Evolutionary conservation across 2,329 filamentous ascomycete species (phyloP), one percentile per base, ranked within the genome.

Genomic region (Aspergillus pseudonomiae): DNA sequence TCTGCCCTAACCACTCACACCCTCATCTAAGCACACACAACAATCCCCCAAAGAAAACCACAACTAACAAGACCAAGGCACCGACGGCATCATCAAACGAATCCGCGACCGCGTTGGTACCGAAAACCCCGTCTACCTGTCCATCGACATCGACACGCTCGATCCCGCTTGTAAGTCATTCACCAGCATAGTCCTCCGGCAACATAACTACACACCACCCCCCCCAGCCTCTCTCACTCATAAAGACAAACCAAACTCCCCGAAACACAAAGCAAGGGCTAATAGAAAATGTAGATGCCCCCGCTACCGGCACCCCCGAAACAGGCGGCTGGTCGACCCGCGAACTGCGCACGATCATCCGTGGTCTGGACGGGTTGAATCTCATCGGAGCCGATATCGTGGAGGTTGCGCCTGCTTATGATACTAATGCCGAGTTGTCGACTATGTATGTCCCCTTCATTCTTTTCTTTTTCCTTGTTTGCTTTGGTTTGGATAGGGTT

Each of bases 341-440:
- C 6, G 67, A 71, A 32, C 39, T 71, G 28, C 67, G 68, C 24
- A 53, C 60, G 3, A 65, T 66, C n/a, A 64, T 70, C 6, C 62
- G 66, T 4, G 70, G 70, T 2, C 41, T 71, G 28, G 65, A 65
- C 12, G 64, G 60, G 19, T 14, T 71, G 12, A 70, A 70, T 30
- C 50, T 71, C 4, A 67, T 71, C 16, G 70, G 70, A 0, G 68
- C 68, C 1, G 68, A 69, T 56, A 63, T 71, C 9, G 68, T 72
- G 0, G 82, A 82, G 66, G 83, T 84, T 69, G 85, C 89, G 9
- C 89, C 70, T 4, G 63, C 67, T n/a, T 70, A 70, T 46, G 69
- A 71, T 46, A 59, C 59, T 1, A 57, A 50, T 62, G 87, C 86
- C 0, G 86, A 89, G 73, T 81, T 83, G 21, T 88, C 86, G 0